These are phyloP conservation scores for Metrosideros polymorpha DNA, from an alignment of 441 rosid species.

Conservation along the genomic window DNA sequence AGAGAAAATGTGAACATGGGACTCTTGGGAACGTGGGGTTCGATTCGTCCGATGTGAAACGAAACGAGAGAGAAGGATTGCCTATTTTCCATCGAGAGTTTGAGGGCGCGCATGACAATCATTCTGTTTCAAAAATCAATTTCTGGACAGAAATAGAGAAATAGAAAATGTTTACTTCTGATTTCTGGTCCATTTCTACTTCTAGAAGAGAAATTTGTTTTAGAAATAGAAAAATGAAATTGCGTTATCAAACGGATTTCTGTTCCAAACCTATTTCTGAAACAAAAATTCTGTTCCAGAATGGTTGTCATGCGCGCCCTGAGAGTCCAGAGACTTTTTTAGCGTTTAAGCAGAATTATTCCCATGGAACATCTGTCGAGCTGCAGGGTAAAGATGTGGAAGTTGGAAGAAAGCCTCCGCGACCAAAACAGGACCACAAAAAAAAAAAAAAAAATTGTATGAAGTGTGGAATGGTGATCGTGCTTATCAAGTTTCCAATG, in stretches of 20 bases:
- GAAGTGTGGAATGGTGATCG: not conserved
- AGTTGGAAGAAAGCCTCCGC: not conserved
- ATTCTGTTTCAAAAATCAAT: too few species aligned
- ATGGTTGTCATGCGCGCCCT: too few species aligned
- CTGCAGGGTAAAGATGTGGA: not conserved
- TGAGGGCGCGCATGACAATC: too few species aligned
- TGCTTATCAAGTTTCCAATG: not conserved
- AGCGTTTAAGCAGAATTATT: not conserved
- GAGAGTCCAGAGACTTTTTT: not conserved
- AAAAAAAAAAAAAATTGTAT: not conserved
- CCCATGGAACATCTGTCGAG: not conserved
- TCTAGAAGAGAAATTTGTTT: too few species aligned
- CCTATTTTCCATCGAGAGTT: not conserved
- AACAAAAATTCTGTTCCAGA: too few species aligned
- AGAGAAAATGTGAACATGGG: not conserved
- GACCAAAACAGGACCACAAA: not conserved
- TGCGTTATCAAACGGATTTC: too few species aligned
- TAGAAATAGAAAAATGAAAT: too few species aligned
- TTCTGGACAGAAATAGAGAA: too few species aligned
- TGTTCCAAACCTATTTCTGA: too few species aligned
- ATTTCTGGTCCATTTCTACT: too few species aligned
- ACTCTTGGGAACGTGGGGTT: not conserved
- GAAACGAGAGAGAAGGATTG: not conserved
- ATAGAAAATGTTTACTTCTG: too few species aligned
- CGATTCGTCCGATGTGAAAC: not conserved